Evolutionary conservation across 768 basidiomycete genomes (phyloP).

Genomic region (Termitomyces sp.): DNA sequence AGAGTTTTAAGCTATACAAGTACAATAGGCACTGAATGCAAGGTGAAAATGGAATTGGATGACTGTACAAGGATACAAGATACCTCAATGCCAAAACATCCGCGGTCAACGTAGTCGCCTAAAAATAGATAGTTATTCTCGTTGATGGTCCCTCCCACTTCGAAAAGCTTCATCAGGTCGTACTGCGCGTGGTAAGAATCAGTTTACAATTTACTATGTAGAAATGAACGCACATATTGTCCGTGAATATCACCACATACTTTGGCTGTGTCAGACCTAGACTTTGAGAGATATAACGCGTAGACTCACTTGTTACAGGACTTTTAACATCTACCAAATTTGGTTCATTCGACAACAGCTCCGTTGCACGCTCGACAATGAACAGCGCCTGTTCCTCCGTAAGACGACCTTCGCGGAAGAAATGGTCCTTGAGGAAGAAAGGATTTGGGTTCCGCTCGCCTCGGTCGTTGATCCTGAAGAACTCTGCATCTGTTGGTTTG

Average conservation of each 20-base stretch:
- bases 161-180: slow-evolving; percentile 97
- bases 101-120: slow-evolving; percentile 97
- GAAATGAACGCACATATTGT: slow-evolving; percentile 69
- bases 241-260: slow-evolving; percentile 98
- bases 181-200: slow-evolving; percentile 50
- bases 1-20: slow-evolving; percentile 90
- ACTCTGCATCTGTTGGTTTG: slow-evolving; percentile 71
- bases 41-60: slow-evolving; percentile 21
- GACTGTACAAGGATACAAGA: slow-evolving; percentile 10
- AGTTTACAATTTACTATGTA: background rate
- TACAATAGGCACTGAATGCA: slow-evolving; percentile 76
- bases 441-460: slow-evolving; percentile 69
- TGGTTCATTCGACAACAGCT: slow-evolving; percentile 69
- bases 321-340: slow-evolving; percentile 87
- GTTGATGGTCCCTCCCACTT: slow-evolving; percentile 82
- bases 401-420: slow-evolving; percentile 81
- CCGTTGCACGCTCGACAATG: slow-evolving; percentile 69
- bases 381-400: slow-evolving; percentile 83
- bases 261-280: slow-evolving; percentile 27
- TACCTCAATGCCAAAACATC: slow-evolving; percentile 79
- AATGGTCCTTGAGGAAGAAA: slow-evolving; percentile 83
- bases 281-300: background rate
- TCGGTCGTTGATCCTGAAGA: slow-evolving; percentile 54
- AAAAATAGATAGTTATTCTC: slow-evolving; percentile 91
- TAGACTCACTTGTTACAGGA: slow-evolving; percentile 83